Percentiles rank a stretch among this genome's conserved stretches.
Evolutionary conservation across 1,284 basidiomycete species (phyloP).

Genomic region (Pholiota adiposa): DNA sequence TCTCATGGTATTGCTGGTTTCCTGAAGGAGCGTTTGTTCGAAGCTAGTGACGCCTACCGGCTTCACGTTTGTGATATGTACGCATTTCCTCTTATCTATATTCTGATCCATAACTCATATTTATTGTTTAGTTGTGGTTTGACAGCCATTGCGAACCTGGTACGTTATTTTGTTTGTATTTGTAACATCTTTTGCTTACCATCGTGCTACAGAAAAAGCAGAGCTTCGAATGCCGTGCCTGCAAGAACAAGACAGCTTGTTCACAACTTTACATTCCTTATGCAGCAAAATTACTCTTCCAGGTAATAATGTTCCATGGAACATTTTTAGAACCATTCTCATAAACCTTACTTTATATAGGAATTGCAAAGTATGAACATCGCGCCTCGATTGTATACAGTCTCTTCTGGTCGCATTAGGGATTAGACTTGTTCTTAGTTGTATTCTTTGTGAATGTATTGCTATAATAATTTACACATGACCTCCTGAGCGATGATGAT

Average conservation of each 20-base stretch:
- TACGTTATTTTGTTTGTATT: slow-evolving; percentile 38
- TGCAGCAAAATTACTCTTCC: slow-evolving; percentile 91
- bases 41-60: slow-evolving; percentile 94
- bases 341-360: slow-evolving; percentile 37
- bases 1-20: slow-evolving; percentile 99
- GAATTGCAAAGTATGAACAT: slow-evolving; percentile 94
- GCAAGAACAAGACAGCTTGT: slow-evolving; percentile 94
- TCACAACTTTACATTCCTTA: slow-evolving; percentile 93
- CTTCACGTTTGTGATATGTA: slow-evolving; percentile 96
- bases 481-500: slow-evolving; percentile 22
- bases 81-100: slow-evolving; percentile 36
- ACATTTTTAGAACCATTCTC: not conserved
- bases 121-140: slow-evolving; percentile 76
- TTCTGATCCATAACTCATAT: slow-evolving; percentile 5
- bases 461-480: slow-evolving; percentile 49
- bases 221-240: slow-evolving; percentile 88
- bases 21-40: slow-evolving; percentile 93
- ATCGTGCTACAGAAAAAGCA: slow-evolving; percentile 71
- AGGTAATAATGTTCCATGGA: slow-evolving; percentile 56
- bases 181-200: slow-evolving; percentile 9
- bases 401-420: slow-evolving; percentile 81
- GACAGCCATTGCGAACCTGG: slow-evolving; percentile 93
- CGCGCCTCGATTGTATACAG: slow-evolving; percentile 81
- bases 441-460: slow-evolving; percentile 45
- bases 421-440: slow-evolving; percentile 47